Conservation (phyloP, 202 grass and related monocot genomes). For the Elaeis oleifera region DNA sequence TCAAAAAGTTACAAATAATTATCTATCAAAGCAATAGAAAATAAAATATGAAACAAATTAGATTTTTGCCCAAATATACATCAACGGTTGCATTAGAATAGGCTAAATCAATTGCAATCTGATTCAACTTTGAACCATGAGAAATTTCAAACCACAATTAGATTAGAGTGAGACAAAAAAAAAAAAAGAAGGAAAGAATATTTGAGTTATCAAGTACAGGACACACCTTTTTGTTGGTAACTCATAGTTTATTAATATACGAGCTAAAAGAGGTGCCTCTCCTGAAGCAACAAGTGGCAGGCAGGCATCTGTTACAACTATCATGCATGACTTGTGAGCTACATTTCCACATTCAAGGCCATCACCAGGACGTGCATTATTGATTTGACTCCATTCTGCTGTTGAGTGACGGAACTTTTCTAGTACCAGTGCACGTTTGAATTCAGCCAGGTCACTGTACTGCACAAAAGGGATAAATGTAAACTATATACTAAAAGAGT, state of each 20-base stretch:
- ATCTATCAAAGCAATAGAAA: too few species aligned
- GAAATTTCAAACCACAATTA: not conserved
- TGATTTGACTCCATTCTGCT: conserved; percentile 44
- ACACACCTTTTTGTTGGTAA: conserved; percentile 71
- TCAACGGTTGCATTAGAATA: too few species aligned
- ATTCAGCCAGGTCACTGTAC: conserved; percentile 78
- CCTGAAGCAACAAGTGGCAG: conserved; percentile 50
- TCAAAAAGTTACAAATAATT: too few species aligned
- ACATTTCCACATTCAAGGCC: conserved; percentile 34
- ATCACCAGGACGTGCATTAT: conserved; percentile 21
- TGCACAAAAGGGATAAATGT: conserved; percentile 25
- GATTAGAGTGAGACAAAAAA: not conserved
- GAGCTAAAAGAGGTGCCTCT: conserved; percentile 63
- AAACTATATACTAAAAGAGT: too few species aligned
- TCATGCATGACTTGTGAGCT: conserved; percentile 43
- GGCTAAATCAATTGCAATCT: not conserved
- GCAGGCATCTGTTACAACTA: conserved; percentile 81
- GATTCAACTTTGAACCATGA: not conserved
- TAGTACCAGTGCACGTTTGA: conserved; percentile 55
- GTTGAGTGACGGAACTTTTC: conserved; percentile 63
- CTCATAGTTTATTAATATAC: conserved; percentile 76
- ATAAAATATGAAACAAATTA: too few species aligned
- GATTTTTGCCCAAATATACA: too few species aligned
- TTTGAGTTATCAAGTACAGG: not conserved
- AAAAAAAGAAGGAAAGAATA: too few species aligned